phyloP scores from a whole-genome alignment of 2,329 filamentous ascomycete species.

The Rhynchosporium secalis region DNA sequence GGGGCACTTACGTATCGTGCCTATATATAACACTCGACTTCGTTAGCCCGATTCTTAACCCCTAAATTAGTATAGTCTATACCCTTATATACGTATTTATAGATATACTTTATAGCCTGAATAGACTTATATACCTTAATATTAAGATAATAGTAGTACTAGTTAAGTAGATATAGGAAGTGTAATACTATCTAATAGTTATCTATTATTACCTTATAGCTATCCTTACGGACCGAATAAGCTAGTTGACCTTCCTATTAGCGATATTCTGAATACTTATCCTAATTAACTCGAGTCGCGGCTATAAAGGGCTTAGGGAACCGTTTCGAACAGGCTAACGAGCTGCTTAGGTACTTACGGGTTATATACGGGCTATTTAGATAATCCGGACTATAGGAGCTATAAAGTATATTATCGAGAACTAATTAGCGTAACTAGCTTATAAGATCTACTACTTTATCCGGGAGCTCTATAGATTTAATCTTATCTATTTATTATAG shows the following conservation, averaged over 20 bases:
- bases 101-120: neutral
- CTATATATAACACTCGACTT: no score
- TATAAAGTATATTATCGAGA: neutral
- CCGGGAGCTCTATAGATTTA: neutral
- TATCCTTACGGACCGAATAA: neutral
- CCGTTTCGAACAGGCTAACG: neutral
- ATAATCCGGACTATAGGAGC: neutral
- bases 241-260: neutral
- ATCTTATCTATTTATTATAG: neutral
- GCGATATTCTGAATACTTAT: neutral
- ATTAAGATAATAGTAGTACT: neutral
- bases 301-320: neutral
- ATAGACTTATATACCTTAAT: neutral
- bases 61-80: no score
- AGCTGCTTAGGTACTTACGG: neutral
- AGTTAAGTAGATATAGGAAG: neutral
- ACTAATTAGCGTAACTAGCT: neutral
- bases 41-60: no score
- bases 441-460: neutral
- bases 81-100: neutral
- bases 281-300: neutral
- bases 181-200: neutral
- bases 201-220: neutral
- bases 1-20: no score
- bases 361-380: neutral